Evolutionary conservation across 495 filamentous ascomycete genomes (phyloP).

Genomic region (Neurospora sp.): DNA sequence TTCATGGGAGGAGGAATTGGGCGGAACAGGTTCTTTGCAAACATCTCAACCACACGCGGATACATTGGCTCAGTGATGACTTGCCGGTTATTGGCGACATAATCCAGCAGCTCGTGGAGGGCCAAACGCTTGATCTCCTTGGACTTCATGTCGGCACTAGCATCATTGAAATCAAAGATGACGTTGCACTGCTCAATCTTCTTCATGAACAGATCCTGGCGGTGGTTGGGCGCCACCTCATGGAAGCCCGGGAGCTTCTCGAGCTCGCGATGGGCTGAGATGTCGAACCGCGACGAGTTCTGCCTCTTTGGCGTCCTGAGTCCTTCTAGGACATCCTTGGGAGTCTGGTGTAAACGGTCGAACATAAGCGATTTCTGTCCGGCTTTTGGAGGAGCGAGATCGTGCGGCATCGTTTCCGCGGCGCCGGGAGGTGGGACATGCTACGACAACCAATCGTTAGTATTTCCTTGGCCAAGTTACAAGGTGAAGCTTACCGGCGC

Average conservation of each 20-base stretch:
- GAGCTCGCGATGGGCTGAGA: conserved; percentile 90
- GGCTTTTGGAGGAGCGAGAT: conserved; percentile 85
- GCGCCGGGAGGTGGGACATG: conserved; percentile 90
- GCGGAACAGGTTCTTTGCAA: conserved; percentile 95
- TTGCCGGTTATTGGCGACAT: conserved; percentile 95
- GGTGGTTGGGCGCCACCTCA: conserved; percentile 87
- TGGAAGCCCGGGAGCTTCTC: conserved; percentile 99
- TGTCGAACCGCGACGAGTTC: conserved; percentile 94
- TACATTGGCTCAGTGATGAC: conserved; percentile 99
- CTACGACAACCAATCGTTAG: conserved; percentile 35
- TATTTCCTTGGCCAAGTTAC: conserved; percentile 1
- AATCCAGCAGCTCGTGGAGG: conserved; percentile 92
- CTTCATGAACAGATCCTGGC: conserved; percentile 98
- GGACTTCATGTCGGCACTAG: conserved; percentile 98
- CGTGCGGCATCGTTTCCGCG: conserved; percentile 95
- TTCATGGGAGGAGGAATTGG: conserved; percentile 96
- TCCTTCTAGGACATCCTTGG: conserved; percentile 91
- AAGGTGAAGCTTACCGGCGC: conserved; percentile 54
- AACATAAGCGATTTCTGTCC: conserved; percentile 81
- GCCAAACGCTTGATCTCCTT: conserved; percentile 99
- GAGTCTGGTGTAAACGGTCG: conserved; percentile 83
- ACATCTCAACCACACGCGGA: conserved; percentile 97
- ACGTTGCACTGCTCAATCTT: conserved; percentile 99
- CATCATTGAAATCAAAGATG: conserved; percentile 99
- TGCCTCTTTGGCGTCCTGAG: conserved; percentile 91